A percentile compares a stretch with the other conserved stretches of the same genome.
phyloP scores from a whole-genome alignment of 805 yeast genomes.

The Candida arabinofermentans region DNA sequence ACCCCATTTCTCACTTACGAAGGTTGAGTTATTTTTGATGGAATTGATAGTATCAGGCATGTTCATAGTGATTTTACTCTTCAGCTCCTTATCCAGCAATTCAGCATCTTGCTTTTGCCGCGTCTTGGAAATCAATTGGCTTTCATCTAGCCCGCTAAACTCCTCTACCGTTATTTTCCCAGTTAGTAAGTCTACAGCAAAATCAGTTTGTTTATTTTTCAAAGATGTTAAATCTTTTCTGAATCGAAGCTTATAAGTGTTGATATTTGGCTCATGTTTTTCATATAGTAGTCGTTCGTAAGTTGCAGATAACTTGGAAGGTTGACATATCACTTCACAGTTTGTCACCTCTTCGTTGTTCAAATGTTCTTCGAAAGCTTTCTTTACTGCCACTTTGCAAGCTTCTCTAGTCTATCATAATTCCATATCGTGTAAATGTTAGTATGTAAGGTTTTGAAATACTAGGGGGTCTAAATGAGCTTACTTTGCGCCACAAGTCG shows the following conservation, averaged over 20 bases:
- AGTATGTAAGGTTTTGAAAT: slow-evolving; percentile 2
- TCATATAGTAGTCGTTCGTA: slow-evolving; percentile 26
- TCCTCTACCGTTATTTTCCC: slow-evolving; percentile 19
- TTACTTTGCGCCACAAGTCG: slow-evolving; percentile 23
- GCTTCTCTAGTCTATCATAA: slow-evolving; percentile 26
- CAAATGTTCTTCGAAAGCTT: slow-evolving; percentile 10
- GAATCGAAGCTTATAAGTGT: slow-evolving; percentile 23
- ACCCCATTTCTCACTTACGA: slow-evolving; percentile 33
- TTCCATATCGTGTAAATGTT: slow-evolving; percentile 1
- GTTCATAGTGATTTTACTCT: slow-evolving; percentile 23
- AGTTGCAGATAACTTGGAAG: slow-evolving; percentile 9
- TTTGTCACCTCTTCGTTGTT: slow-evolving; percentile 2
- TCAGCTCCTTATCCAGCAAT: slow-evolving; percentile 28
- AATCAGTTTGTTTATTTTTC: slow-evolving; percentile 23
- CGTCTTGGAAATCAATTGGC: slow-evolving; percentile 24
- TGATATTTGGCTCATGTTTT: slow-evolving; percentile 12
- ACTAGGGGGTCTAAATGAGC: slow-evolving; percentile 4
- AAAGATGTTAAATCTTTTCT: slow-evolving; percentile 31
- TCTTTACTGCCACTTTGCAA: slow-evolving; percentile 17
- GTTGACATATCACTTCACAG: not conserved
- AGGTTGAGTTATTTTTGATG: slow-evolving; percentile 22
- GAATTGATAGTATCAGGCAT: slow-evolving; percentile 27
- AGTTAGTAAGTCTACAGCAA: slow-evolving; percentile 17
- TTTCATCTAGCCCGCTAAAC: slow-evolving; percentile 20
- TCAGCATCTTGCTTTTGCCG: slow-evolving; percentile 27